A percentile compares a stretch with the other conserved stretches of the same genome.
phyloP scores from a whole-genome alignment of 1,139 yeast species.

The Suhomyces chickasaworum region DNA sequence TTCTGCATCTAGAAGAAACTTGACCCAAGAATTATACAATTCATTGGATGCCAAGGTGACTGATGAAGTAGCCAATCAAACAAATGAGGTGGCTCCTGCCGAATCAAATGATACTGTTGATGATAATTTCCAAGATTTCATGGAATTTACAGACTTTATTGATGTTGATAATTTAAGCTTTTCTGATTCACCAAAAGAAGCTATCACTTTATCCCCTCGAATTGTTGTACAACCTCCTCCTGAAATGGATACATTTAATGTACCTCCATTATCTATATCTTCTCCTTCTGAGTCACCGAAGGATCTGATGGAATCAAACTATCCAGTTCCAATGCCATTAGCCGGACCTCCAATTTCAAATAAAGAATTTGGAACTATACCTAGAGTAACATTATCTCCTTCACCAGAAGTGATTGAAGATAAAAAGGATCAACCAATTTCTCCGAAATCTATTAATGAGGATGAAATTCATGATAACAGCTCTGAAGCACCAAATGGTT shows the following conservation, averaged over 20 bases:
- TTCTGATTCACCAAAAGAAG: slow-evolving; percentile 19
- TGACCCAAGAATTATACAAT: slow-evolving; percentile 16
- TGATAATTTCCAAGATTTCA: slow-evolving; percentile 35
- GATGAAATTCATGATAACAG: slow-evolving; percentile 1
- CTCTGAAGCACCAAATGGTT: slow-evolving; percentile 1
- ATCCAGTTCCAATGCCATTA: slow-evolving; percentile 12
- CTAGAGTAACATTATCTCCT: slow-evolving; percentile 4
- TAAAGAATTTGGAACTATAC: slow-evolving; percentile 1
- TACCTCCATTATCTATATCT: slow-evolving; percentile 7
- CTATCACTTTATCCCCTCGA: slow-evolving; percentile 1
- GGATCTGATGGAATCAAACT: slow-evolving; percentile 9
- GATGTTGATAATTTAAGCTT: slow-evolving; percentile 55
- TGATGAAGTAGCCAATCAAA: neutral
- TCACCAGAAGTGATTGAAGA: slow-evolving; percentile 8
- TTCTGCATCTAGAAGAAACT: slow-evolving; percentile 21
- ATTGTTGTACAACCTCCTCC: slow-evolving; percentile 6
- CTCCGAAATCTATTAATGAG: neutral
- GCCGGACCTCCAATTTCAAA: slow-evolving; percentile 7
- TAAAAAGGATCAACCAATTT: neutral
- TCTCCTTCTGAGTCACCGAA: slow-evolving; percentile 10
- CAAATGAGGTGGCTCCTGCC: neutral
- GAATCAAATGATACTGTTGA: slow-evolving; percentile 22
- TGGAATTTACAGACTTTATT: slow-evolving; percentile 64
- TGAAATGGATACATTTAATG: slow-evolving; percentile 1
- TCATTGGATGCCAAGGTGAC: slow-evolving; percentile 15